Evolutionary conservation across 352 stramenopile genomes (phyloP), one percentile per base, ranked within the genome.

Genomic region (Pythium chondricola): DNA sequence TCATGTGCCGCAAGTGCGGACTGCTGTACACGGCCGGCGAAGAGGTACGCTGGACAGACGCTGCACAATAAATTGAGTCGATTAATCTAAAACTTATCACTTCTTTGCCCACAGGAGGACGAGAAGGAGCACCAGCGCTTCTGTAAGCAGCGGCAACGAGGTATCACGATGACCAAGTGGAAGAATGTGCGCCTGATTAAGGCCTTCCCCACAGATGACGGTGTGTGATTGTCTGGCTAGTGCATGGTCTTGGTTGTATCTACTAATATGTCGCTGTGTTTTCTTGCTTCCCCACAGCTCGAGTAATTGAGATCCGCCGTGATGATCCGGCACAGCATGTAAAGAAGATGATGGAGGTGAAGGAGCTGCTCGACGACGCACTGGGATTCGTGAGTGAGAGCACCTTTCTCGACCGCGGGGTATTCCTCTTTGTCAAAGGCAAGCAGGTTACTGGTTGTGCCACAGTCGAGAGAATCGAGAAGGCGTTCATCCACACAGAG

Each of bases 281-380:
- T 31, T 43, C 10, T 25, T 49, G 14, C 18, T 41, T 17, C 40
- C 20, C 35, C 20, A 8, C 56, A 74, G 74, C 61, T 17, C 67
- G 74, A 20, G 75, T 89, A 20, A 52, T 92, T 16, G 80, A 92
- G 46, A 75, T 92, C 21, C 70, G 75, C 43, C 29, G 33, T 2
- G 63, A 71, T 14, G 79, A 91, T 43, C 37, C 72, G 2, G 58
- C 44, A n/a, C 48, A 68, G 13, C 75, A 85, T 25, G 59, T 88
- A 1, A 84, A 83, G 50, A 89, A 89, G 54, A 55, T 92, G 31
- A 38, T 85, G 43, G 73, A 92, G 52, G 59, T 89, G 27, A 89
- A 92, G 38, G 31, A 48, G 6, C 32, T 87, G 32, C 64, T 92
- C 26, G 80, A 92, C 42, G 74, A 92, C 16, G 75, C 71, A 6